Evolutionary conservation across 2,329 filamentous ascomycete genomes (phyloP).

Genomic region (Talaromyces marneffei): DNA sequence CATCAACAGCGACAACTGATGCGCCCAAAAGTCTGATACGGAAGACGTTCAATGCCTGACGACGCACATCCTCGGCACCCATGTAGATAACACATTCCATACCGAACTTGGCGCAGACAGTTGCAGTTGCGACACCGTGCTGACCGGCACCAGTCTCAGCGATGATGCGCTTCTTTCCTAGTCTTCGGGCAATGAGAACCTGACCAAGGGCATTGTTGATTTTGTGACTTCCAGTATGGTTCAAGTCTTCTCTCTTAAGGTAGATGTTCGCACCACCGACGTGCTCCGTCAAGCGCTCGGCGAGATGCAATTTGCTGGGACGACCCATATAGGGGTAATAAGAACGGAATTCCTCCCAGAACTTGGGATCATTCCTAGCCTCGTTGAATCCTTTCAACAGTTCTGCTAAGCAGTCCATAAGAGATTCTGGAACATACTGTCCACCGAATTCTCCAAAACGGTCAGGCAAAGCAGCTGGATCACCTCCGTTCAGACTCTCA

Average conservation of each 20-base stretch:
- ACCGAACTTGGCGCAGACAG: constrained; percentile 94
- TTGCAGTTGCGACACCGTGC: constrained; percentile 95
- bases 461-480: constrained; percentile 61
- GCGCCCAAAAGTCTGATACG: constrained; percentile 95
- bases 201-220: constrained; percentile 98
- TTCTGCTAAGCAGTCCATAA: constrained; percentile 93
- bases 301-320: constrained; percentile 84
- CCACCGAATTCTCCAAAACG: constrained; percentile 95
- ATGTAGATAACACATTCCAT: constrained; percentile 98
- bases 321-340: constrained; percentile 98
- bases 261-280: constrained; percentile 94
- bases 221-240: constrained; percentile 97
- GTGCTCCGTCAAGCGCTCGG: constrained; percentile 78
- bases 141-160: constrained; percentile 96
- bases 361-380: constrained; percentile 77
- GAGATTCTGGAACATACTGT: constrained; percentile 92
- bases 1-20: constrained; percentile 85
- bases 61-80: constrained; percentile 94
- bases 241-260: constrained; percentile 94
- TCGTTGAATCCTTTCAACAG: constrained; percentile 86
- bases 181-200: constrained; percentile 72
- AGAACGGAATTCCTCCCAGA: constrained; percentile 95
- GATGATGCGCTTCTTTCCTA: constrained; percentile 96
- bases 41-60: constrained; percentile 96
- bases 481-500: constrained; percentile 64